Percentiles rank a stretch among this genome's conserved stretches.
Evolutionary conservation across 106 monocot genomes (phyloP).

Genomic region (Apostasia shenzhenica): DNA sequence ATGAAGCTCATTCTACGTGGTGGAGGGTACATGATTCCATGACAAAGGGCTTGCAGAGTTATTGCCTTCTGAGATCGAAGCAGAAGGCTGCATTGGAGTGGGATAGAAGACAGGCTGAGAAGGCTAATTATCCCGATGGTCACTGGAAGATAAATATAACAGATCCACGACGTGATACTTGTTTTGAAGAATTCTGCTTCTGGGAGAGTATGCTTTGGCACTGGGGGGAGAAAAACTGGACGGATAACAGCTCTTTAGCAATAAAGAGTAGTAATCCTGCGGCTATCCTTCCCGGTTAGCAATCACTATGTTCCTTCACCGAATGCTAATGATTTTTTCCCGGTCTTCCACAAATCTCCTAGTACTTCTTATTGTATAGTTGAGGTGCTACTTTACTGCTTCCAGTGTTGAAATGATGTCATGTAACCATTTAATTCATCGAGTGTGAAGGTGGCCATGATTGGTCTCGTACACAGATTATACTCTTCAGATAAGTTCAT

Average conservation of each 20-base stretch:
- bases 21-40: slow-evolving; percentile 61
- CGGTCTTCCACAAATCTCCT: too few species aligned
- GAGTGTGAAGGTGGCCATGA: too few species aligned
- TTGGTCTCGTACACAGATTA: too few species aligned
- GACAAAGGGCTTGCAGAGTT: slow-evolving; percentile 36
- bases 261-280: neutral
- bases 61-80: slow-evolving; percentile 48
- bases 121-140: slow-evolving; percentile 34
- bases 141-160: slow-evolving; percentile 48
- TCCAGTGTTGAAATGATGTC: too few species aligned
- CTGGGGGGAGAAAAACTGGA: slow-evolving; percentile 29
- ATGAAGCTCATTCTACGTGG: slow-evolving; percentile 49
- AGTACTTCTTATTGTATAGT: too few species aligned
- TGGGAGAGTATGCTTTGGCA: slow-evolving; percentile 67
- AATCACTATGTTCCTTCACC: too few species aligned
- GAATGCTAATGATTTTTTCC: too few species aligned
- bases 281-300: neutral
- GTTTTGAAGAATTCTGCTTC: slow-evolving; percentile 43
- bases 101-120: slow-evolving; percentile 60
- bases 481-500: too few species aligned
- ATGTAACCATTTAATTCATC: too few species aligned
- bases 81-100: slow-evolving; percentile 62
- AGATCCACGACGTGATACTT: slow-evolving; percentile 31
- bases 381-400: too few species aligned
- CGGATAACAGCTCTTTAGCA: slow-evolving; percentile 4